Percentiles rank a stretch among this genome's conserved stretches.
Evolutionary conservation across 2,329 filamentous ascomycete species (phyloP).

Genomic region (Monosporascus sp.): DNA sequence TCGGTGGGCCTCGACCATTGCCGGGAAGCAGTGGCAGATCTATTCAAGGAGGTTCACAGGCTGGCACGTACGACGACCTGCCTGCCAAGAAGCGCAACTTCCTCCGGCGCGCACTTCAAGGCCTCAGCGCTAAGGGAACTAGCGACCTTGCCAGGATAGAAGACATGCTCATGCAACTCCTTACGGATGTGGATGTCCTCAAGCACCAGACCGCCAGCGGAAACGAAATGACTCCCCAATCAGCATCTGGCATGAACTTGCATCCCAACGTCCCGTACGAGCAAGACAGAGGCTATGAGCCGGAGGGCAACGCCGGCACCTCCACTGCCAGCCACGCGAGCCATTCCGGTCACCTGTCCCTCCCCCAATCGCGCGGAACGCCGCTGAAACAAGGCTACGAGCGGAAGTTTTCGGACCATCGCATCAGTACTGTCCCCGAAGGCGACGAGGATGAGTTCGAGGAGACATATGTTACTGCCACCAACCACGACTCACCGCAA

Average conservation of each 20-base stretch:
- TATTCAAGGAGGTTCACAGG: slow-evolving; percentile 50
- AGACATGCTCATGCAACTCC: slow-evolving; percentile 84
- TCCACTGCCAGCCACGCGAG: slow-evolving; percentile 66
- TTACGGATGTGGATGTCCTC: slow-evolving; percentile 84
- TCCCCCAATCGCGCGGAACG: slow-evolving; percentile 45
- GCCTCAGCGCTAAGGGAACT: slow-evolving; percentile 78
- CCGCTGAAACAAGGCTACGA: slow-evolving; percentile 42
- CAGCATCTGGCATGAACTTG: slow-evolving; percentile 63
- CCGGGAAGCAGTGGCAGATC: slow-evolving; percentile 61
- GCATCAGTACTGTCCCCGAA: slow-evolving; percentile 86
- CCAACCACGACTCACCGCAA: slow-evolving; percentile 52
- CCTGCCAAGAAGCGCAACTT: slow-evolving; percentile 83
- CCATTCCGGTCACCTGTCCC: slow-evolving; percentile 71
- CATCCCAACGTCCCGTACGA: slow-evolving; percentile 59
- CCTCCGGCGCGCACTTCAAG: slow-evolving; percentile 91
- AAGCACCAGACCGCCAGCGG: slow-evolving; percentile 53
- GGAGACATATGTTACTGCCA: slow-evolving; percentile 24
- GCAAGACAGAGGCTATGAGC: slow-evolving; percentile 72
- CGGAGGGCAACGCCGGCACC: slow-evolving; percentile 73
- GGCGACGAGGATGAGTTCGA: slow-evolving; percentile 71
- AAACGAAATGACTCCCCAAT: slow-evolving; percentile 44
- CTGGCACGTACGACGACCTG: slow-evolving; percentile 49
- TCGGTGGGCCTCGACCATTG: slow-evolving; percentile 81
- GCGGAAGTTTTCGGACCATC: slow-evolving; percentile 64
- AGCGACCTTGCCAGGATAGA: slow-evolving; percentile 86